Base-by-base conservation (phyloP, 495 filamentous ascomycete genomes). In the Aspergillus nanangensis region DNA sequence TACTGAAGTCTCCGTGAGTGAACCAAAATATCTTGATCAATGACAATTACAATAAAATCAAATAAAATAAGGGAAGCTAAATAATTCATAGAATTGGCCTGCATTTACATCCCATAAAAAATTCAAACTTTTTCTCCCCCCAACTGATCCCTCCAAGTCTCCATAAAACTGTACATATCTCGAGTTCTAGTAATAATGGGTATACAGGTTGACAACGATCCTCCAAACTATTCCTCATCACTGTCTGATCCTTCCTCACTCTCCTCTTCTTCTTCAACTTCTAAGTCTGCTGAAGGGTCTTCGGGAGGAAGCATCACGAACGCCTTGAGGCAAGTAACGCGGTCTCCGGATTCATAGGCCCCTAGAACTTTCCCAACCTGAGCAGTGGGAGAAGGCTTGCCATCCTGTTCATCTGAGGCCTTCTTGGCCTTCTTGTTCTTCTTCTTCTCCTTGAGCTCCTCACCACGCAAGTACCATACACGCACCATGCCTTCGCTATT, bases 301-400 rank as follows among this genome's bases (percentile, higher is more conserved):
- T 71, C 67, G 1, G 70, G 53, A 35, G 64, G 56, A 47, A 71
- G 41, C 91, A 97, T 95, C 47, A 87, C 70, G 62, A 96, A 97
- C 34, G 86, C 83, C 46, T 74, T 81, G 51, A 98, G 45, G 62
- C 93, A 98, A 9, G 91, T 98, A 48, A 98, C 90, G 38, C 93
- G 77, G 60, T 90, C 86, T 24, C 83, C 81, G 7, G 91, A 96
- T 60, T 88, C 84, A 51, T 90, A 91, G 42, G 80, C 83, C 10
- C 80, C 90, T 35, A 96, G 56, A 29, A 95, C 65, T 47, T 69
- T 76, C 24, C 90, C 92, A 18, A 89, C 67, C 51, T 87, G 82
- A 48, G 42, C 60, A 37, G 33, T 50, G 38, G 39, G 56, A 48
- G 40, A 58, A 39, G 36, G 48, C 43, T 43, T 60, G 43, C 52